Percentiles rank a stretch among this genome's conserved stretches.
Evolutionary conservation across 2,329 filamentous ascomycete genomes (phyloP).

Genomic region (Pseudocercospora pini-densiflorae): DNA sequence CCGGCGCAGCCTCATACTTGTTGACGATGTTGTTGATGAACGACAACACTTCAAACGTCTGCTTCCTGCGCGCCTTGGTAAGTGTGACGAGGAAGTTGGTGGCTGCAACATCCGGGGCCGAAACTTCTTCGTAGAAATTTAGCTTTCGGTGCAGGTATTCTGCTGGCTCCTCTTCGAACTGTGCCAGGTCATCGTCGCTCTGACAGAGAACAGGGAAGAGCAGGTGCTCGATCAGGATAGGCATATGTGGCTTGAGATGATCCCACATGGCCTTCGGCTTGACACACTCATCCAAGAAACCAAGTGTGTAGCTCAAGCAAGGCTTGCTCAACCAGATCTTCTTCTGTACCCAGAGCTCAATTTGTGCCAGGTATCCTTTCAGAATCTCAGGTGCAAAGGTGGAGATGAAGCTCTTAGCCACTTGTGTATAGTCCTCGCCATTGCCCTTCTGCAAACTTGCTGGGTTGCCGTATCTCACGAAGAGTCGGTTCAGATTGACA

Average conservation of each 20-base stretch:
- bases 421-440: conserved; percentile 75
- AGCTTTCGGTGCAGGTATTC: conserved; percentile 97
- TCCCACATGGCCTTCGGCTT: conserved; percentile 98
- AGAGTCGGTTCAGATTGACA: conserved; percentile 94
- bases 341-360: conserved; percentile 97
- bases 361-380: conserved; percentile 90
- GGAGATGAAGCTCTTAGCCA: conserved; percentile 86
- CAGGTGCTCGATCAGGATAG: conserved; percentile 90
- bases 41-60: conserved; percentile 90
- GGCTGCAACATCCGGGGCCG: conserved; percentile 90
- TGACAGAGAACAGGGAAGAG: conserved; percentile 96
- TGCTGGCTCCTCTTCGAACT: conserved; percentile 91
- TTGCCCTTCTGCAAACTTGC: conserved; percentile 73
- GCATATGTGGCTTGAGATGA: conserved; percentile 89
- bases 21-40: conserved; percentile 97
- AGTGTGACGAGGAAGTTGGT: conserved; percentile 96
- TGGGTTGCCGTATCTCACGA: conserved; percentile 91
- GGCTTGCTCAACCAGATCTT: conserved; percentile 93
- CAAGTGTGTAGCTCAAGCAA: conserved; percentile 88
- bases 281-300: conserved; percentile 96
- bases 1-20: conserved; percentile 82
- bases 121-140: conserved; percentile 97
- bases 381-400: conserved; percentile 96
- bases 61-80: conserved; percentile 92
- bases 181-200: conserved; percentile 86